Evolutionary conservation across 2,329 filamentous ascomycete genomes (phyloP), one percentile per base, ranked within the genome.

Genomic region (Nigrograna mackinnonii): DNA sequence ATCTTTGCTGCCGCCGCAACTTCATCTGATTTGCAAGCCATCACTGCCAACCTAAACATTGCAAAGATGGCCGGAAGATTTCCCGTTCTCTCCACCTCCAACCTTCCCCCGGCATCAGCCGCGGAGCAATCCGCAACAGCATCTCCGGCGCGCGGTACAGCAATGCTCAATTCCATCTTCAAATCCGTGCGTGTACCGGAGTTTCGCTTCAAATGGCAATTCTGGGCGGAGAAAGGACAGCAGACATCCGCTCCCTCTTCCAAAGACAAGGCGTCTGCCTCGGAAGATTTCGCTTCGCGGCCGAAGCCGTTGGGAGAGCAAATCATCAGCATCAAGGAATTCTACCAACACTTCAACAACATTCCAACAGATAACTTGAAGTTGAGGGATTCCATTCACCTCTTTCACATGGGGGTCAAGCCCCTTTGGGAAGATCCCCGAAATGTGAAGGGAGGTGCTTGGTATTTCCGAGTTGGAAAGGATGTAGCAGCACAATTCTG

Each of bases 381-480:
- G 38, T 76, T 91, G 53, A 83, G 87, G 13, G 76, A 79, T 58
- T 70, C 64, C 35, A 87, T 88, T 20, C 87, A 91, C 72, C 85
- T 91, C 67, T 89, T 88, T 72, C 89, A 89, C 82, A 78, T 85
- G 55, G 84, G 89, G 55, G 87, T 91, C 68, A 87, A 89, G 74
- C 89, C 86, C 16, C 82, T 91, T 32, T 88, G 91, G 79, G 89
- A 91, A 71, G 92, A 97, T 66, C 82, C 88, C 30, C 84, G 94
- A 58, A 96, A 96, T 70, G 77, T 86, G 46, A 79, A 84, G 48
- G 92, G 92, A 39, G 92, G 92, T 37, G 87, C 87, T 66, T 96
- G 90, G 90, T 95, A 90, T 17, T 95, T 97, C 71, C 85, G 91
- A 37, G 86, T 96, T 33, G 84, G 86, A 50, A 96, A 95, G 75